Conservation (phyloP, 169 alveolate species). For the Miamiensis avidus region DNA sequence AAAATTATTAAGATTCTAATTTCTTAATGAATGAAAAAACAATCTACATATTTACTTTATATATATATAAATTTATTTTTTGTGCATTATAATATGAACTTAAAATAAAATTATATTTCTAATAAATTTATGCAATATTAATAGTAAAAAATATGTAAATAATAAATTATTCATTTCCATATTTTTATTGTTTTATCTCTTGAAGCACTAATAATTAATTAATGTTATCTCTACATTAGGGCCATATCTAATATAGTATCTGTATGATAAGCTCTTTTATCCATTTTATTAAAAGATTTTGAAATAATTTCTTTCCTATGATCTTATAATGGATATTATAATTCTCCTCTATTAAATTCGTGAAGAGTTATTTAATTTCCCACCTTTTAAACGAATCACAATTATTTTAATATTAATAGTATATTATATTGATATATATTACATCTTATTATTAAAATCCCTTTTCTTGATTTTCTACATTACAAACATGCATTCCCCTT, state of each 20-base stretch:
- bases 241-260: slow-evolving; percentile 44
- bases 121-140: too few species aligned
- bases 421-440: too few species aligned
- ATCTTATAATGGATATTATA: neutral
- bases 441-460: neutral
- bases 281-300: neutral
- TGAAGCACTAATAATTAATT: slow-evolving; percentile 16
- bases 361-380: neutral
- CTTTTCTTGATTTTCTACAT: slow-evolving; percentile 5
- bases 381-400: neutral
- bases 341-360: slow-evolving; percentile 5
- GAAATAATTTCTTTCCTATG: slow-evolving; percentile 6
- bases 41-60: too few species aligned
- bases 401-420: too few species aligned
- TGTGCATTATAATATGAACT: too few species aligned
- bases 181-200: slow-evolving; percentile 40
- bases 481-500: slow-evolving; percentile 24
- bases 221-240: slow-evolving; percentile 21
- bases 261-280: slow-evolving; percentile 23
- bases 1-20: neutral
- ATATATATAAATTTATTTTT: too few species aligned
- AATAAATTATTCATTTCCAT: slow-evolving; percentile 49
- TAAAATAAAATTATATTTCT: too few species aligned
- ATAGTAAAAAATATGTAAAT: too few species aligned
- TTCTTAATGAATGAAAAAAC: neutral